A percentile compares a stretch with the other conserved stretches of the same genome.
phyloP scores from a whole-genome alignment of 495 filamentous ascomycete species.

The Massariosphaeria phaeospora region DNA sequence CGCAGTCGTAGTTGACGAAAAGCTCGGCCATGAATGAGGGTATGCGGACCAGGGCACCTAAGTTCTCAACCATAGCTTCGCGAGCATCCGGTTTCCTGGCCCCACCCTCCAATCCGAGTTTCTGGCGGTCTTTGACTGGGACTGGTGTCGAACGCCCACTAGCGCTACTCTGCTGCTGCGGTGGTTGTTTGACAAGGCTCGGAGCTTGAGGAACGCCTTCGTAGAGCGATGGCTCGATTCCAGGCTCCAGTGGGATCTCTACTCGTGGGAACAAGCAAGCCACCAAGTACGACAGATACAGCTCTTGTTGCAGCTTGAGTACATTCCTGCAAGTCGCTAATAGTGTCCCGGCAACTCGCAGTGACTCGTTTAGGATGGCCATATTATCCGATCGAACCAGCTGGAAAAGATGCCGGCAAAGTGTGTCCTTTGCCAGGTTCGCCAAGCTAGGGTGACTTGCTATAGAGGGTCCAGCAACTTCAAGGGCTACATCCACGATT shows the following conservation, averaged over 20 bases:
- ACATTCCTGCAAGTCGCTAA: constrained; percentile 88
- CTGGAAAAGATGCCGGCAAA: constrained; percentile 94
- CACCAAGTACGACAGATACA: constrained; percentile 91
- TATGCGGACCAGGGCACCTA: constrained; percentile 85
- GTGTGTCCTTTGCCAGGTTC: constrained; percentile 80
- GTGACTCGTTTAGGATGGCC: constrained; percentile 81
- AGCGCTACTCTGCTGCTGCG: constrained; percentile 64
- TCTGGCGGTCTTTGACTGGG: constrained; percentile 87
- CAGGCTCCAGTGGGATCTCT: constrained; percentile 83
- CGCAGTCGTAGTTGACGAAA: constrained; percentile 97
- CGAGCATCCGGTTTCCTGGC: constrained; percentile 85
- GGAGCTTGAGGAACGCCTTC: constrained; percentile 89
- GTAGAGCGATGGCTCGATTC: constrained; percentile 88
- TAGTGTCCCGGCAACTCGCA: constrained; percentile 86
- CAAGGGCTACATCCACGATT: constrained; percentile 95
- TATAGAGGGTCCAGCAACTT: constrained; percentile 94
- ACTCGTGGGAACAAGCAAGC: constrained; percentile 88
- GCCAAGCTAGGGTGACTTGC: constrained; percentile 88
- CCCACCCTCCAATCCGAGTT: constrained; percentile 88
- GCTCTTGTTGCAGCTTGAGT: constrained; percentile 92
- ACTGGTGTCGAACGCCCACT: constrained; percentile 91
- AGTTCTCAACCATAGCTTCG: constrained; percentile 97
- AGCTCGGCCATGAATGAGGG: constrained; percentile 91
- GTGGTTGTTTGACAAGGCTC: constrained; percentile 74
- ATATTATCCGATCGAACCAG: constrained; percentile 94